A percentile compares a stretch with the other conserved stretches of the same genome.
Evolutionary conservation across 306 rosid species (phyloP).

Genomic region (Begonia peltatifolia): DNA sequence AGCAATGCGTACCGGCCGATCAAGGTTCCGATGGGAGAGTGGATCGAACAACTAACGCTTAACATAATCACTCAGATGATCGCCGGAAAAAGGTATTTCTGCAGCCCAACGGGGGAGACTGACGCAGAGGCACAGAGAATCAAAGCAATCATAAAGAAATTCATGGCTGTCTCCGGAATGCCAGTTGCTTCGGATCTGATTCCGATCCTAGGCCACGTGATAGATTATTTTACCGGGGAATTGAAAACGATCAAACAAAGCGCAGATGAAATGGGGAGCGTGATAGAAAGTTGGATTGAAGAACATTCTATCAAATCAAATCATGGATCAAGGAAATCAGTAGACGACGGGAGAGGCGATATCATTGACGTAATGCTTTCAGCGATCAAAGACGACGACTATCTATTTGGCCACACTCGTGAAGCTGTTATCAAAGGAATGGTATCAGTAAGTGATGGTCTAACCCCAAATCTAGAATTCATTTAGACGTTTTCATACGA

Average conservation of each 20-base stretch:
- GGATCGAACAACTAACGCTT: slow-evolving; percentile 2
- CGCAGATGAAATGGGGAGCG: neutral
- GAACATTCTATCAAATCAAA: slow-evolving; percentile 8
- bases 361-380: slow-evolving; percentile 15
- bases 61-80: slow-evolving; percentile 2
- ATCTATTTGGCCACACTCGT: slow-evolving; percentile 20
- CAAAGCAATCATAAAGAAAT: no score
- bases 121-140: no score
- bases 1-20: neutral
- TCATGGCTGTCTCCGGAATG: no score
- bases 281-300: slow-evolving; percentile 8
- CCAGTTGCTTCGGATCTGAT: no score
- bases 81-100: slow-evolving; percentile 1
- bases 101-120: no score
- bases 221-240: slow-evolving; percentile 7
- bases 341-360: neutral
- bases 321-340: neutral
- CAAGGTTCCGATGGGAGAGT: neutral
- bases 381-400: neutral
- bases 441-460: slow-evolving; percentile 18
- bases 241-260: slow-evolving; percentile 8
- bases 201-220: neutral
- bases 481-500: no score
- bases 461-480: no score
- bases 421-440: slow-evolving; percentile 55